Base-by-base conservation (phyloP, 805 yeast species). In the Kuraishia borneana region DNA sequence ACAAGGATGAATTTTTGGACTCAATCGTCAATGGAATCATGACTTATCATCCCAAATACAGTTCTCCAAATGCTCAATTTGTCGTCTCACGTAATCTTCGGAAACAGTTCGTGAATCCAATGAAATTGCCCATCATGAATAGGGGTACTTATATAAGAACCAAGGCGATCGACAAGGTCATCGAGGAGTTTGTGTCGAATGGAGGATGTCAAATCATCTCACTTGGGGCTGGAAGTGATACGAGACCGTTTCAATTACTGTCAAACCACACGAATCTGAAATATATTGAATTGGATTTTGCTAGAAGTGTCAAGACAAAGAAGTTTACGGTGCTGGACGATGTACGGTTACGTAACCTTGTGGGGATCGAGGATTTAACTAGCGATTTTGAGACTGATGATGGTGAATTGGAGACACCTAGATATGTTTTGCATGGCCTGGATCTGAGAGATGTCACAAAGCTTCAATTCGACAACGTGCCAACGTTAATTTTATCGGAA, bases 221-320 rank as follows among this genome's bases (percentile, higher is more conserved):
- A 1, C 48, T 82, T n/a, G 94, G 94, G 0, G 78, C 88, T 2
- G 94, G 94, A 4, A 77, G 83, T 12, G 94, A 83, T 45, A 79
- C 92, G 1, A 50, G 89, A 35, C 65, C 70, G 12, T 80, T 82
- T 48, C 51, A 61, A 7, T 39, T 74, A 12, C 50, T 81, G 27
- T 47, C 56, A 5, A 31, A 51, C 4, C 34, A 56, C 31, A 25
- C 42, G 8, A 38, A 45, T 3, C 41, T 77, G 22, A 46, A 44
- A 2, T 74, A 75, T 44, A 61, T 68, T 39, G 94, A 82, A 47
- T 47, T 78, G 17, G 94, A 82, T 51, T 80, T 81, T 46, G 67
- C 68, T 7, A 69, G 57, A 27, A 66, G 77, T 12, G 63, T 66
- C 5, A 55, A 53, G 38, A 53, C 70, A 26, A 82, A 82, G 50